Evolutionary conservation across 306 rosid genomes (phyloP), one percentile per base, ranked within the genome.

Genomic region (Aeschynomene evenia): DNA sequence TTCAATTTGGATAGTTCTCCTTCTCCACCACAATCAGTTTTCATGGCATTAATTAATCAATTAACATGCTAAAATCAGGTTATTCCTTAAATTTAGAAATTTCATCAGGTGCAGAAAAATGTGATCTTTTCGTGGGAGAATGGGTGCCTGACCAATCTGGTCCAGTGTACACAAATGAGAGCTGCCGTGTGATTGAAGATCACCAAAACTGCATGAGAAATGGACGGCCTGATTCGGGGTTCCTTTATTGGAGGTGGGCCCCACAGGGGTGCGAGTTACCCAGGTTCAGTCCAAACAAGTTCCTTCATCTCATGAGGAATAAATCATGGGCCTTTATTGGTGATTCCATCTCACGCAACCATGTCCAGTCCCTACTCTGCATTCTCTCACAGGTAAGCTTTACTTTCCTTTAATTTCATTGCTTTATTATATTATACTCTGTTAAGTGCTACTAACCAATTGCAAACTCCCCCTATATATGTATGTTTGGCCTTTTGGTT

Each of bases 331-430:
- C 86, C 9, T 93, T 93, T 66, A 59, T 88, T 7, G 96, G 97
- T 2, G 97, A 88, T 81, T 93, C 98, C 72, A 93, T 93, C 54
- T 86, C 90, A 7, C 87, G 91, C 7, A 92, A 92, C 77, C 96
- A 89, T 53, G 89, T 85, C 5, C 96, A 89, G 63, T 89, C 98
- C 2, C 73, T 89, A 50, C 83, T 92, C 10, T 86, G 96, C 77
- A 83, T 82, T 70, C 96, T 92, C 75, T 88, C 91, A n/a, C 81
- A 88, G 89, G 95, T 89, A 79, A n/a, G n/a, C n/a, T n/a, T n/a
- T 33, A 8, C 0, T 0, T 10, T 45, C 0, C 5, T 28, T 54
- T 14, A 33, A 2, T 62, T 75, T 59, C 34, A 45, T 68, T n/a
- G n/a, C n/a, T n/a, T n/a, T n/a, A n/a, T n/a, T n/a, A n/a, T n/a